Evolutionary conservation across 495 filamentous ascomycete genomes (phyloP).

Genomic region (Gamarada debralockiae): DNA sequence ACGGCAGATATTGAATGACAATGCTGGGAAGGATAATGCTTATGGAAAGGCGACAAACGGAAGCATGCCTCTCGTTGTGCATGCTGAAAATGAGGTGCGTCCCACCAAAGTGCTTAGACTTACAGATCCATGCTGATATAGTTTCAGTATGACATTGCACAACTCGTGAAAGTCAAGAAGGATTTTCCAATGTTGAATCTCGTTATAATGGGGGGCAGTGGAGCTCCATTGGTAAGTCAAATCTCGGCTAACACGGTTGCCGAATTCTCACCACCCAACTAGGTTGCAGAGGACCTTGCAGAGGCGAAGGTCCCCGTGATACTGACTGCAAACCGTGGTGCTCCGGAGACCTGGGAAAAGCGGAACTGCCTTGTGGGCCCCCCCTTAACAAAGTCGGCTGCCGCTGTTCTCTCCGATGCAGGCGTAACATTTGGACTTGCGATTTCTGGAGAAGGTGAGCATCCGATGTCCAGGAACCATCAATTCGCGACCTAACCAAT

Average conservation of each 20-base stretch:
- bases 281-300: conserved; percentile 37
- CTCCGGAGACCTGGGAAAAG: conserved; percentile 30
- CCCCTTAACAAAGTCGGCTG: conserved; percentile 30
- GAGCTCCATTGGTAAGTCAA: conserved; percentile 27
- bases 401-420: conserved; percentile 31
- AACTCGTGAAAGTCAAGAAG: conserved; percentile 29
- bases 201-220: conserved; percentile 32
- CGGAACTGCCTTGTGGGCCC: conserved; percentile 30
- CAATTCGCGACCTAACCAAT: background rate
- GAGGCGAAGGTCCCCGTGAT: conserved; percentile 37
- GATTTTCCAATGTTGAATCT: conserved; percentile 26
- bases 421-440: conserved; percentile 31
- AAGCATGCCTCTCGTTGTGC: conserved; percentile 28
- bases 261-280: conserved; percentile 15
- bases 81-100: conserved; percentile 30
- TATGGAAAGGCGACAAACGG: conserved; percentile 31
- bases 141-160: conserved; percentile 31
- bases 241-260: background rate
- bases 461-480: background rate
- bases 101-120: background rate
- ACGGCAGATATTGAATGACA: conserved; percentile 25
- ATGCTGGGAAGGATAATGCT: conserved; percentile 25
- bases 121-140: background rate
- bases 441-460: conserved; percentile 14
- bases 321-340: conserved; percentile 28